Evolutionary conservation across 495 filamentous ascomycete species (phyloP), one percentile per base, ranked within the genome.

Genomic region (Bombardia bombarda): DNA sequence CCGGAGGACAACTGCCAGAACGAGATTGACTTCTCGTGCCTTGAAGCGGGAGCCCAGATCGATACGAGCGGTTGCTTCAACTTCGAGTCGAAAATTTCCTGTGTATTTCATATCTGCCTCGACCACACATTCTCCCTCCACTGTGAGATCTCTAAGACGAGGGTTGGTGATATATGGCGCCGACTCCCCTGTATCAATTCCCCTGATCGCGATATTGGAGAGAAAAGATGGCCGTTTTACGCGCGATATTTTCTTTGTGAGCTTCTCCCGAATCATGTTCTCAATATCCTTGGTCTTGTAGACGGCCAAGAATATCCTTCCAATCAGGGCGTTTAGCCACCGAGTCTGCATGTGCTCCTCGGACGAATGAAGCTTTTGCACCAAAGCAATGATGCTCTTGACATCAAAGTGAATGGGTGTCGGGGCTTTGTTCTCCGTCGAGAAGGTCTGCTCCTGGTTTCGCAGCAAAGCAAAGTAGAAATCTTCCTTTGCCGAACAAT

Each of bases 211-310:
- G 37, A 98, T 79, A 42, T 80, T 78, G 42, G 83, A 87, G 26
- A 98, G 77, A 46, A 97, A 95, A 8, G 83, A 80, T 0, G 92
- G 92, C 50, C 88, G 90, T 48, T 89, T 89, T 28, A 95, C 92
- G 18, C 92, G 79, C 4, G 90, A 79, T 22, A 98, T 97, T 65
- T 98, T 98, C 68, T 96, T 96, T 8, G 82, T 86, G 49, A 98
- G 87, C 70, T 95, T 96, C 30, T 77, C 75, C 36, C 80, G 75
- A 22, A 98, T 70, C 39, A 84, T 74, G 39, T 82, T 75, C 58
- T 96, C 84, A 36, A 95, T 62, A 34, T 90, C 78, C 24, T 78
- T 72, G 0, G 90, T 96, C 57, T 83, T 84, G 62, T 97, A 89
- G 21, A 96, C 50, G 10, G 82, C 85, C 21, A 98, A 72, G 56